Conservation (phyloP, 164 flowering plant genomes). For the Protea cynaroides region DNA sequence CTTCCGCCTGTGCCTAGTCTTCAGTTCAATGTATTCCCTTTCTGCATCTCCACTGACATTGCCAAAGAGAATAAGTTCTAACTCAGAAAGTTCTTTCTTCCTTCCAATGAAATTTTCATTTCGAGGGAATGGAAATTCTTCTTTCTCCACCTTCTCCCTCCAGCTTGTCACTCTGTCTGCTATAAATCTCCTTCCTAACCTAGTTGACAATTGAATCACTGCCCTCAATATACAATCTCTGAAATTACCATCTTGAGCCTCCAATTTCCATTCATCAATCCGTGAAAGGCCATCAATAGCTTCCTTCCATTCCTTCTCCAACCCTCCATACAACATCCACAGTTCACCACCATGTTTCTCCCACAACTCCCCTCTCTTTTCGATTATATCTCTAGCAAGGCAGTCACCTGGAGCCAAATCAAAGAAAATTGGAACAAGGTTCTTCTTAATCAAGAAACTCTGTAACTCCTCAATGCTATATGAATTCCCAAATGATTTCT, state of each 20-base stretch:
- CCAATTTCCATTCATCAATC: constrained; percentile 80
- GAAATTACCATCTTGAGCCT: constrained; percentile 82
- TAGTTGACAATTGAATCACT: constrained; percentile 62
- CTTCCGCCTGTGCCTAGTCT: constrained; percentile 59
- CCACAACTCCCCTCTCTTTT: constrained; percentile 84
- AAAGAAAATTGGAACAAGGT: constrained; percentile 77
- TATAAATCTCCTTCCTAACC: constrained; percentile 79
- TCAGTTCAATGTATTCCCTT: constrained; percentile 75
- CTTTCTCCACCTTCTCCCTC: constrained; percentile 74
- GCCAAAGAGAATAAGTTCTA: constrained; percentile 86
- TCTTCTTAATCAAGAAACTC: constrained; percentile 69
- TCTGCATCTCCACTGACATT: constrained; percentile 76
- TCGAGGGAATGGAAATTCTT: constrained; percentile 82
- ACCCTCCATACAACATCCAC: constrained; percentile 74
- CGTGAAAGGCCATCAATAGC: constrained; percentile 66
- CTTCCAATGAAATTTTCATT: constrained; percentile 86
- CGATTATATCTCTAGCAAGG: constrained; percentile 78
- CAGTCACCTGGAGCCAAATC: constrained; percentile 84
- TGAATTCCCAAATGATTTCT: constrained; percentile 77
- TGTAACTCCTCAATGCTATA: constrained; percentile 83
- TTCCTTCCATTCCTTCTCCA: constrained; percentile 91
- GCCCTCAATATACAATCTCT: constrained; percentile 81
- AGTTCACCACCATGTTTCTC: constrained; percentile 86
- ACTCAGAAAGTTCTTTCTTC: constrained; percentile 80
- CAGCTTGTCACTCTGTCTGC: constrained; percentile 66